A percentile compares a stretch with the other conserved stretches of the same genome.
Evolutionary conservation across 768 basidiomycete species (phyloP).

Genomic region (Rickenella mellea): DNA sequence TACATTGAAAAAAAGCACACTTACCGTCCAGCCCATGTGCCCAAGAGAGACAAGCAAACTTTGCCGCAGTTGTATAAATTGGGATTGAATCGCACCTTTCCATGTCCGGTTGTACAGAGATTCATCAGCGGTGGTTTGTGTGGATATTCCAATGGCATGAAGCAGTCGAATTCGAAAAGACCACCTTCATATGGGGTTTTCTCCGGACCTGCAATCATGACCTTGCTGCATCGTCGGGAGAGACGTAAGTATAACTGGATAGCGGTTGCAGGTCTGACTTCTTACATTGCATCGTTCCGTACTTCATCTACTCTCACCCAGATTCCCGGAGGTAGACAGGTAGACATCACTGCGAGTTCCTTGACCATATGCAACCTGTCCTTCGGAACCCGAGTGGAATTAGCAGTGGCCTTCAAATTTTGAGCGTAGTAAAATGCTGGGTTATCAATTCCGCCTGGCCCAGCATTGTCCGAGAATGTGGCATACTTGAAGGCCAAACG

Average conservation of each 20-base stretch:
- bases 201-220: slow-evolving; percentile 55
- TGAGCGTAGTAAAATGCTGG: slow-evolving; percentile 24
- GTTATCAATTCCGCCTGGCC: slow-evolving; percentile 15
- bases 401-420: slow-evolving; percentile 23
- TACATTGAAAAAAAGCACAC: slow-evolving; percentile 4
- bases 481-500: slow-evolving; percentile 37
- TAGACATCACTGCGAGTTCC: slow-evolving; percentile 47
- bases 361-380: slow-evolving; percentile 42
- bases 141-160: slow-evolving; percentile 44
- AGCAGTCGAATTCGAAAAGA: slow-evolving; percentile 56
- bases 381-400: slow-evolving; percentile 32
- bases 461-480: slow-evolving; percentile 17
- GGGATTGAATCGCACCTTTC: slow-evolving; percentile 44
- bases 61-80: slow-evolving; percentile 41
- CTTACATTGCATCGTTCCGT: slow-evolving; percentile 47
- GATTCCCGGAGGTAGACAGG: slow-evolving; percentile 44
- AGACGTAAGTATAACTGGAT: neutral
- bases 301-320: slow-evolving; percentile 51
- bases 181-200: slow-evolving; percentile 62
- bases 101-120: slow-evolving; percentile 43
- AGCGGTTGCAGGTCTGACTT: no score
- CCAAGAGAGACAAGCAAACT: slow-evolving; percentile 46
- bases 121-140: slow-evolving; percentile 36
- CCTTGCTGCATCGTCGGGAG: slow-evolving; percentile 24
- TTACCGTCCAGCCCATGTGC: slow-evolving; percentile 46